phyloP scores from a whole-genome alignment of 495 filamentous ascomycete species.

The Talaromyces thailandensis region DNA sequence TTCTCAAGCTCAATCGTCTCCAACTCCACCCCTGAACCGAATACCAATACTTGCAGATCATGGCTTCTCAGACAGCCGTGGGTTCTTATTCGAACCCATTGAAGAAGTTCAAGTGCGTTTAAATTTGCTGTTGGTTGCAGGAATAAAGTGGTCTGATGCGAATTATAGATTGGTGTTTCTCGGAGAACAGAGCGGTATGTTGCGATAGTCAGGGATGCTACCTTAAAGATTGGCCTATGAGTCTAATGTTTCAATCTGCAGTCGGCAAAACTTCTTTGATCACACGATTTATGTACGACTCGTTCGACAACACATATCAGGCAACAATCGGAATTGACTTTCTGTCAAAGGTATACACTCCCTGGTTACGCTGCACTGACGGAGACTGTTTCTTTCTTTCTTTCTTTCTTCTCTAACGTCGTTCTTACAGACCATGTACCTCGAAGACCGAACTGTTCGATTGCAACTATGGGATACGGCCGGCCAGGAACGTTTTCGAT shows the following conservation, averaged over 20 bases:
- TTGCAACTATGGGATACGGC: constrained; percentile 98
- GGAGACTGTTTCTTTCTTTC: background rate
- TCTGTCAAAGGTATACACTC: constrained; percentile 71
- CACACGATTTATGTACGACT: constrained; percentile 99
- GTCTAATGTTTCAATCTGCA: constrained; percentile 20
- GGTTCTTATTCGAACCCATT: constrained; percentile 96
- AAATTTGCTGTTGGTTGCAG: background rate
- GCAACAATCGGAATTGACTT: constrained; percentile 99
- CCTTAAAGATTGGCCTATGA: constrained; percentile 1
- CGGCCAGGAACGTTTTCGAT: constrained; percentile 94
- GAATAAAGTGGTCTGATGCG: constrained; percentile 8
- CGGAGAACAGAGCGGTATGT: constrained; percentile 91
- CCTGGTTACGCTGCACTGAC: background rate
- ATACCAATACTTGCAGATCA: constrained; percentile 11
- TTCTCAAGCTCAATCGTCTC: background rate
- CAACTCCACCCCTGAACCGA: background rate
- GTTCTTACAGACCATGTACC: constrained; percentile 81
- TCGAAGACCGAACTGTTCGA: constrained; percentile 95
- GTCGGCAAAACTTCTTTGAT: constrained; percentile 98
- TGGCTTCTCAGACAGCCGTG: constrained; percentile 52
- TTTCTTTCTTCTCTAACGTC: background rate
- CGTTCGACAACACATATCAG: constrained; percentile 99
- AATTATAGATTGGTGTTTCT: constrained; percentile 77
- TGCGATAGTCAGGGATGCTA: background rate
- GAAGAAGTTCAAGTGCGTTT: constrained; percentile 96